Conservation (phyloP, 495 filamentous ascomycete genomes). For the Penicillium manginii region DNA sequence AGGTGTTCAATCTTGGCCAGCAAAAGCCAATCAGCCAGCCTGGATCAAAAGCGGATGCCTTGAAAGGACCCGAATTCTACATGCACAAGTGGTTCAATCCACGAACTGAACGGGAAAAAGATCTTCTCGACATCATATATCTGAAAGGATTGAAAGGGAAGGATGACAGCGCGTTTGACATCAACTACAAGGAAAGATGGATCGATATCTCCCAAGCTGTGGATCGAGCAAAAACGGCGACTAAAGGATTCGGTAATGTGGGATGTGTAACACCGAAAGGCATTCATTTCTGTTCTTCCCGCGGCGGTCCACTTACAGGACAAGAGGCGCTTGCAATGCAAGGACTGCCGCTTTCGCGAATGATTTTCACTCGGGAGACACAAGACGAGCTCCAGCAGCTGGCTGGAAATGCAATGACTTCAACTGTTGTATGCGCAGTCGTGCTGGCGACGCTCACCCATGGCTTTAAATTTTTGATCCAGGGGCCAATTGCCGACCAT, state of each 20-base stretch:
- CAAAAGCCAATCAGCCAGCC: conserved; percentile 61
- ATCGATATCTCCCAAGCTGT: conserved; percentile 80
- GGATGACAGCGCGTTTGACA: conserved; percentile 52
- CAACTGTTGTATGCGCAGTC: conserved; percentile 70
- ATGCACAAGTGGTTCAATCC: conserved; percentile 52
- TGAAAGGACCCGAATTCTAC: conserved; percentile 56
- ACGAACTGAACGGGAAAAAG: conserved; percentile 62
- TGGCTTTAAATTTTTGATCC: conserved; percentile 39
- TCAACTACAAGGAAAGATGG: conserved; percentile 65
- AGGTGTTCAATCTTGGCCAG: conserved; percentile 48
- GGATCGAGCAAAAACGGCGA: conserved; percentile 44
- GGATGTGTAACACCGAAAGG: conserved; percentile 75
- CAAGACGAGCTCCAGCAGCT: conserved; percentile 70
- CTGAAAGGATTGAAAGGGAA: conserved; percentile 41
- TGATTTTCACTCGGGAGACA: conserved; percentile 66
- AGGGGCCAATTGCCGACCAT: background rate
- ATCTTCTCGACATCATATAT: conserved; percentile 68
- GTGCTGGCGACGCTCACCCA: conserved; percentile 59
- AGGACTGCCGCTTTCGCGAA: conserved; percentile 66
- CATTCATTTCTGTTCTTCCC: conserved; percentile 62
- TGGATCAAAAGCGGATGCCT: conserved; percentile 50
- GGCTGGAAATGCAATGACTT: conserved; percentile 84
- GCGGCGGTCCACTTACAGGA: conserved; percentile 66
- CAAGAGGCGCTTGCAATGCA: conserved; percentile 71
- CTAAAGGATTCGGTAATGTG: conserved; percentile 57